Evolutionary conservation across 805 yeast genomes (phyloP).

Genomic region (Pichia eremophila): DNA sequence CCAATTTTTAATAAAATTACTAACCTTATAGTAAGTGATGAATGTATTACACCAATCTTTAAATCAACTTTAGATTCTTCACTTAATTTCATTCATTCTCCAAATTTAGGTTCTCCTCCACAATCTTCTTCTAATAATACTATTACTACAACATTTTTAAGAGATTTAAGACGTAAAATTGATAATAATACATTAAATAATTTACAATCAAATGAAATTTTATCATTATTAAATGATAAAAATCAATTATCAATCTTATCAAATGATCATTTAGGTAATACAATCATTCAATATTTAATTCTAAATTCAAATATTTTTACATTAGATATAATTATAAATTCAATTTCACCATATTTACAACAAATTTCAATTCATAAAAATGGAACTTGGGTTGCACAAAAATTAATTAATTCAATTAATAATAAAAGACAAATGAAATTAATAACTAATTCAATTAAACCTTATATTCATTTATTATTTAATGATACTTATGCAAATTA

Average conservation of each 20-base stretch:
- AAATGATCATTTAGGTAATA: conserved; percentile 90
- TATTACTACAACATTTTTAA: conserved; percentile 73
- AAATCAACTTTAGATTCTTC: not conserved
- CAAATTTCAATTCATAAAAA: conserved; percentile 94
- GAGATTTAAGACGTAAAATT: conserved; percentile 74
- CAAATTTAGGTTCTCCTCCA: not conserved
- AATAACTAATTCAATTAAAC: conserved; percentile 62
- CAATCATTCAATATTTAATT: conserved; percentile 87
- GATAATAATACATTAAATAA: conserved; percentile 46
- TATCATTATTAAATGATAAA: conserved; percentile 61
- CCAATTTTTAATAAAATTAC: conserved; percentile 30
- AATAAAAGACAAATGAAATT: conserved; percentile 51
- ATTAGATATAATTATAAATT: not conserved
- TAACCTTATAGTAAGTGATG: conserved; percentile 15
- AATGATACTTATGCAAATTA: conserved; percentile 96
- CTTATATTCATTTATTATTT: conserved; percentile 76
- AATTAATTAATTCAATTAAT: conserved; percentile 67
- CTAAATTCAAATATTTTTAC: conserved; percentile 24
- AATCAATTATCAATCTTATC: conserved; percentile 85
- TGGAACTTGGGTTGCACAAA: conserved; percentile 99
- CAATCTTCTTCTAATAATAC: not conserved
- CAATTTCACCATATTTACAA: conserved; percentile 52
- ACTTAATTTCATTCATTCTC: not conserved
- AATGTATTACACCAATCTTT: conserved; percentile 1
- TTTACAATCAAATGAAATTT: conserved; percentile 64